Base-by-base conservation (phyloP, 805 yeast species). In the Brettanomyces naardenensis region DNA sequence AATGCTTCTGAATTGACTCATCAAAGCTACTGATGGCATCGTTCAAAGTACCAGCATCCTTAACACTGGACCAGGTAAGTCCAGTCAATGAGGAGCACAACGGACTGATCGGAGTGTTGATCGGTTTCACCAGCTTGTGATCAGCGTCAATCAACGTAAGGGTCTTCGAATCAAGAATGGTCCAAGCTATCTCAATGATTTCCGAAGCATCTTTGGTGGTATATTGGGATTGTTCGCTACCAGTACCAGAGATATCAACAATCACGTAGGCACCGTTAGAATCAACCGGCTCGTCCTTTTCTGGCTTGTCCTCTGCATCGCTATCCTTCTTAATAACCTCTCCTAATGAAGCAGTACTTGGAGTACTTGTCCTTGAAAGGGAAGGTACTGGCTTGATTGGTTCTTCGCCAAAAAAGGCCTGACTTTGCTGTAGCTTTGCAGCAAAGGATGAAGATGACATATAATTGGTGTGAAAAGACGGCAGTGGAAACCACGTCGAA, bases 181-280 rank as follows among this genome's bases (percentile, higher is more conserved):
- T 59, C 84, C 90, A 86, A 3, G 84, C 75, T 13, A 86, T 56
- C 52, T 78, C 84, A 26, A 77, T 69, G 40, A 79, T 65, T 54
- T 80, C 88, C 4, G 80, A 68, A 23, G 83, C 69, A 56, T 84
- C 95, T 49, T 74, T 76, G 23, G 78, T 62, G 35, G 75, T 71
- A 47, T 72, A 69, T 22, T 67, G 67, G 23, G 75, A 69, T 27
- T 72, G 69, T 38, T 80, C 86, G 51, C 79, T 87, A 45, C 80
- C 73, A 17, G 88, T 80, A 28, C 84, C 73, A 37, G 77, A 69
- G 28, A 79, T 61, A 43, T 78, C 77, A 33, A 79, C 60, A 39
- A 77, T 77, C 47, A 81, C 74, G 53, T 73, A 80, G 36, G 69
- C 48, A 9, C 23, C 10, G 15, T 11, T 23, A 23, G 7, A 7